These are phyloP conservation scores for Cryptococcus jaspeensis DNA, from an alignment of 1,284 basidiomycete genomes.

Conservation along the genomic window DNA sequence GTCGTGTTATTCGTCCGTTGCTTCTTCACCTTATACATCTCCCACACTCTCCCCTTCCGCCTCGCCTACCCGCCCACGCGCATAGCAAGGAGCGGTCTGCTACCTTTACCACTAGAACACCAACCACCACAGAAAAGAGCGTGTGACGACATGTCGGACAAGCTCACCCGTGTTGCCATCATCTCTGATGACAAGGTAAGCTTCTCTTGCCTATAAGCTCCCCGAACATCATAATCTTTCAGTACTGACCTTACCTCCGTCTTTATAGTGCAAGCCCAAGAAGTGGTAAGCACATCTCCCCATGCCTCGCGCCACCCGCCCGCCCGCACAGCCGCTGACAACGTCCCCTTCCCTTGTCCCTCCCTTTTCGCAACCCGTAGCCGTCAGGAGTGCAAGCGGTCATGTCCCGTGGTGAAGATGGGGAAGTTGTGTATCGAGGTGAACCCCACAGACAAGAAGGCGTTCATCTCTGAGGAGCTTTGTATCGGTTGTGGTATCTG, in stretches of 20 bases:
- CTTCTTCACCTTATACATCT: not conserved
- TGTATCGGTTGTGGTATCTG: conserved; percentile 98
- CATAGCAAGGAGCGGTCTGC: not conserved
- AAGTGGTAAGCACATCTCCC: conserved; percentile 43
- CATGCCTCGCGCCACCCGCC: not conserved
- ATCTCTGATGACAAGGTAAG: conserved; percentile 74
- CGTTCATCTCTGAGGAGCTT: conserved; percentile 94
- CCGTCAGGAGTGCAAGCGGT: conserved; percentile 58
- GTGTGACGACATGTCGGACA: conserved; percentile 58
- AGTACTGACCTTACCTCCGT: not conserved
- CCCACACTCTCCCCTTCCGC: not conserved
- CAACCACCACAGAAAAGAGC: not conserved
- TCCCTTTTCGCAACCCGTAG: conserved; percentile 11
- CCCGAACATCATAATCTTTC: not conserved
- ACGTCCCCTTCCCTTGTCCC: not conserved
- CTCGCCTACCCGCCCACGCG: not conserved
- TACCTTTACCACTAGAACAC: not conserved
- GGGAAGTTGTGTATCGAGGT: conserved; percentile 98
- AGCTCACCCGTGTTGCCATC: conserved; percentile 93
- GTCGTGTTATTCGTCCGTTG: no score
- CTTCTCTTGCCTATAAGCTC: not conserved
- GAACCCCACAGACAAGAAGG: conserved; percentile 87
- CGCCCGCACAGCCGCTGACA: conserved; percentile 2
- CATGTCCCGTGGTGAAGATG: conserved; percentile 98
- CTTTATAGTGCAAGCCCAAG: conserved; percentile 79